These are phyloP conservation scores for Clonostachys rhizophaga DNA, from an alignment of 2,329 filamentous ascomycete species.

Conservation along the genomic window DNA sequence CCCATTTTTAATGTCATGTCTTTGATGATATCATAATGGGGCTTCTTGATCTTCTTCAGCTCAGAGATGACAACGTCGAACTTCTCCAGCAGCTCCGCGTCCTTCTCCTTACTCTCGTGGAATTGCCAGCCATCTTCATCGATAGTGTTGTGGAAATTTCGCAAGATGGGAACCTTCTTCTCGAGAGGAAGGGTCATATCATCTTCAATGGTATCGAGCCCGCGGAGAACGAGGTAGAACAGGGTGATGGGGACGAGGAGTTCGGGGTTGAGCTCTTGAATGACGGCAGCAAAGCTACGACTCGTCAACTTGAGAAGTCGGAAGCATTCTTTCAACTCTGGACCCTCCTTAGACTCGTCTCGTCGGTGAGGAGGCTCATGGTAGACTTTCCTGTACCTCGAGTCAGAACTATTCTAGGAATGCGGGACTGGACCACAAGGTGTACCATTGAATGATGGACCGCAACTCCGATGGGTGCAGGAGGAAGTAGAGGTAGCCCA, in stretches of 20 bases:
- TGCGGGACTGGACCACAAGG: constrained; percentile 2
- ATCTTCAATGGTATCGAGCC: constrained; percentile 97
- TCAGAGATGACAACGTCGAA: constrained; percentile 85
- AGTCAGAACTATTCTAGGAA: neutral
- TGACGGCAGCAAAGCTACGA: constrained; percentile 88
- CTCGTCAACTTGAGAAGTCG: constrained; percentile 82
- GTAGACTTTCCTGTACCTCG: constrained; percentile 76
- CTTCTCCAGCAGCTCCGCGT: constrained; percentile 84
- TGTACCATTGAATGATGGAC: constrained; percentile 83
- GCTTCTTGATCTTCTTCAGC: constrained; percentile 81
- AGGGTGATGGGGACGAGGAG: constrained; percentile 82
- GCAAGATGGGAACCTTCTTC: constrained; percentile 80
- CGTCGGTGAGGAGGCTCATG: constrained; percentile 90
- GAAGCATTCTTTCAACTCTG: constrained; percentile 78
- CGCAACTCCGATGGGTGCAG: constrained; percentile 75
- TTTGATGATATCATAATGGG: constrained; percentile 81
- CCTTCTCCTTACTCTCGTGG: constrained; percentile 86
- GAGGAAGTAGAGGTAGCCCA: constrained; percentile 66
- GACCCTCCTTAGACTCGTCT: constrained; percentile 69
- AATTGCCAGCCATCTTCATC: constrained; percentile 89
- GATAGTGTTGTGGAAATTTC: constrained; percentile 75
- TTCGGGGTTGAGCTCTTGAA: constrained; percentile 92
- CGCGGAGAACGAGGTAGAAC: constrained; percentile 91
- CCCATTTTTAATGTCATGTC: constrained; percentile 95
- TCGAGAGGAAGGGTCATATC: constrained; percentile 86